phyloP scores from a whole-genome alignment of 805 yeast genomes.

The Tetrapisispora taiwanensis region DNA sequence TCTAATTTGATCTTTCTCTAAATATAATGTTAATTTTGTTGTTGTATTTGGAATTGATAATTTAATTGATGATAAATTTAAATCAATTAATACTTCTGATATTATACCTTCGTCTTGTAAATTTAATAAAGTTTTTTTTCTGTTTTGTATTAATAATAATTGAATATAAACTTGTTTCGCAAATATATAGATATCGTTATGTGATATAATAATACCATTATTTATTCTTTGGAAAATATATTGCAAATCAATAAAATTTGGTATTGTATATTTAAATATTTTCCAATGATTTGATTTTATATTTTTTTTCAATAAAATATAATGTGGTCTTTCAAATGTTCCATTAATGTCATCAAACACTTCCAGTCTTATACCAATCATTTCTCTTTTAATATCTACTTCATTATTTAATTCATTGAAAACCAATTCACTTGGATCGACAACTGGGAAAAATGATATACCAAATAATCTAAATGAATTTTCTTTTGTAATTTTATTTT shows the following conservation, averaged over 20 bases:
- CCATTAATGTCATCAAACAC: constrained; percentile 22
- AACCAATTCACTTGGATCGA: constrained; percentile 27
- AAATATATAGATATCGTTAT: constrained; percentile 19
- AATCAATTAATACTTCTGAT: constrained; percentile 13
- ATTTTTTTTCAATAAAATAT: constrained; percentile 27
- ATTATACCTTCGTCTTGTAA: constrained; percentile 11
- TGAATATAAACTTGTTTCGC: constrained; percentile 19
- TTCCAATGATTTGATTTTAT: constrained; percentile 24
- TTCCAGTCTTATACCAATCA: constrained; percentile 34
- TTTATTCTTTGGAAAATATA: constrained; percentile 11
- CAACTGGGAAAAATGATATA: constrained; percentile 32
- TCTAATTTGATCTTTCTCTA: constrained; percentile 11
- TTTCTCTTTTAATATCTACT: constrained; percentile 11
- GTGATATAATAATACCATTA: constrained; percentile 7
- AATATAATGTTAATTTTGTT: constrained; percentile 9
- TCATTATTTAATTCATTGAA: constrained; percentile 8
- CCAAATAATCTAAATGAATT: constrained; percentile 33
- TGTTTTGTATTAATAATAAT: constrained; percentile 8
- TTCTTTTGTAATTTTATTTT: constrained; percentile 20
- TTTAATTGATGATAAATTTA: constrained; percentile 11
- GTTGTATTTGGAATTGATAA: constrained; percentile 4
- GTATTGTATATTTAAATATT: constrained; percentile 32
- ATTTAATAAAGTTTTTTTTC: constrained; percentile 10
- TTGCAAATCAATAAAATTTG: constrained; percentile 21
- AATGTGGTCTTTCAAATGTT: constrained; percentile 29